Evolutionary conservation across 768 basidiomycete species (phyloP), one percentile per base, ranked within the genome.

Genomic region (Postia placenta): DNA sequence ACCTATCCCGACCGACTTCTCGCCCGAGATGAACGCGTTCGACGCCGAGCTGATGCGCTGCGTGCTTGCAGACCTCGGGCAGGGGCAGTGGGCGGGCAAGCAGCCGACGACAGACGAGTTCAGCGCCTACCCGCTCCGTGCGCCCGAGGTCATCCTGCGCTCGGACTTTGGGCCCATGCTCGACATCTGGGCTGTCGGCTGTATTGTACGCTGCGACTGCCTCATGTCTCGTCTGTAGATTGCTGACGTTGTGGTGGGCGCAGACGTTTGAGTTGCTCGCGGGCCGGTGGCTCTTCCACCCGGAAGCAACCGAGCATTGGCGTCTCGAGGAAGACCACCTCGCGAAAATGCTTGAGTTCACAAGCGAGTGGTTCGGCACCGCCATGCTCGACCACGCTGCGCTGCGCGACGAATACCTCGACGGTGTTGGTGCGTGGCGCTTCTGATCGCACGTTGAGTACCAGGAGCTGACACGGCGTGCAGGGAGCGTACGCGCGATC

Each of bases 151-250:
- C 20, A 59, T 65, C 19, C 47, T 65, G 14, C 48, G 28, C 7
- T 55, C 60, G 2, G 53, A 55, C 30, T 60, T 57, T 33, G 45
- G 49, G 2, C 51, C 62, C 0, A 54, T 50, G 25, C 41, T 60
- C 1, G 63, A 65, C 46, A 60, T 68, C 25, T 68, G 66, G 66
- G 61, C 61, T 40, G 28, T 67, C 12, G 64, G 65, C 7, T 67
- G 64, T 35, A 33, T 65, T 22, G 64, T 62, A 40, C 35, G 60
- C n/a, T n/a, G n/a, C n/a, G n/a, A n/a, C n/a, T n/a, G n/a, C n/a
- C n/a, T 47, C 2, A 15, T 5, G 5, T n/a, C 20, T 4, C 3
- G 5, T 17, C 19, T 3, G 14, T 5, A n/a, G 24, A 22, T 42
- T 17, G 35, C 15, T 12, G 19, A 25, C 23, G 17, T 3, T 15